phyloP scores from a whole-genome alignment of 2,329 filamentous ascomycete genomes.

The Incumbomyces delicatus region DNA sequence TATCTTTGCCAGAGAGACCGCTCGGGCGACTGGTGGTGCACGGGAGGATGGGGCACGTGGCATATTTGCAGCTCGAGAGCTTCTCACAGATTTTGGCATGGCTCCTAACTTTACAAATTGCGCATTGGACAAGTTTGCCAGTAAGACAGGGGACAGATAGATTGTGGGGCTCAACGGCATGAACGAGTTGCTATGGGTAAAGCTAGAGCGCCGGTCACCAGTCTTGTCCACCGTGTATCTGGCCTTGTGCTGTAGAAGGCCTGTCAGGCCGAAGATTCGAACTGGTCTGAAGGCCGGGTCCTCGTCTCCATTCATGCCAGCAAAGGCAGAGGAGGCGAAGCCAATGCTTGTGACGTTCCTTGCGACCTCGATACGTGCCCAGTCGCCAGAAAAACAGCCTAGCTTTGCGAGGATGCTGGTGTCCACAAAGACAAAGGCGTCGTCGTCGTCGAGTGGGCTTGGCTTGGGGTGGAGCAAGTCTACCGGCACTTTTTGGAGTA shows the following conservation, averaged over 20 bases:
- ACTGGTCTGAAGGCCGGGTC: constrained; percentile 73
- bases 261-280: constrained; percentile 80
- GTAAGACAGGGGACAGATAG: constrained; percentile 75
- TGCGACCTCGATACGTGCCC: constrained; percentile 75
- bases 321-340: constrained; percentile 16
- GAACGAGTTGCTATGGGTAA: constrained; percentile 37
- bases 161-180: constrained; percentile 48
- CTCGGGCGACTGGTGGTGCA: constrained; percentile 54
- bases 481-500: constrained; percentile 62
- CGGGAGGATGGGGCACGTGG: constrained; percentile 23
- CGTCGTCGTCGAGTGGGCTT: constrained; percentile 71
- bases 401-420: constrained; percentile 76
- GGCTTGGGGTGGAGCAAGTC: constrained; percentile 81
- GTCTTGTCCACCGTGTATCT: constrained; percentile 46
- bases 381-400: constrained; percentile 94
- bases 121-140: constrained; percentile 74
- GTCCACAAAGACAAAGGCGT: constrained; percentile 81
- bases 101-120: constrained; percentile 70
- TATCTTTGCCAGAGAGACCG: constrained; percentile 81
- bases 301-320: constrained; percentile 34
- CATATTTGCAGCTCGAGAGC: constrained; percentile 9
- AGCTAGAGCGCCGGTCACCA: constrained; percentile 43
- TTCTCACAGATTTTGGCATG: constrained; percentile 25
- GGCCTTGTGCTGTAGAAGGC: constrained; percentile 43
- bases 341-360: constrained; percentile 47